These are phyloP conservation scores for Hymenoscyphus occultus DNA, from an alignment of 2,329 filamentous ascomycete species.

Conservation along the genomic window DNA sequence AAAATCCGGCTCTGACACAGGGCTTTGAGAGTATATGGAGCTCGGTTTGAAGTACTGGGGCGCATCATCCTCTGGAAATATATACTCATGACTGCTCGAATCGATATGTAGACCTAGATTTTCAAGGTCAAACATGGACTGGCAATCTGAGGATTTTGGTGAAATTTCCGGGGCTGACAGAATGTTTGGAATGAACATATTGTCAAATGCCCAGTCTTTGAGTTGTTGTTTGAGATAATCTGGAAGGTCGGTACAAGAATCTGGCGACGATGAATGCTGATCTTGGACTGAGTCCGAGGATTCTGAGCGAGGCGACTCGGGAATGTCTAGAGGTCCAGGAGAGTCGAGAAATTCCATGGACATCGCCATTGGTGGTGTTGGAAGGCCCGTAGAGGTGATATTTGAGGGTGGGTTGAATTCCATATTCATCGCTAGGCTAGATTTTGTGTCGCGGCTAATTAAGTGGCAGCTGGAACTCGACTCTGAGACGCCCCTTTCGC, in stretches of 20 bases:
- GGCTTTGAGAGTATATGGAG: slow-evolving; percentile 14
- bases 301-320: slow-evolving; percentile 3
- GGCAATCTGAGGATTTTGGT: slow-evolving; percentile 6
- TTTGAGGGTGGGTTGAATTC: not conserved
- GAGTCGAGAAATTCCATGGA: slow-evolving; percentile 14
- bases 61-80: not conserved
- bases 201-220: slow-evolving; percentile 16
- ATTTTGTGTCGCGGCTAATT: not conserved
- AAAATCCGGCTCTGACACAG: slow-evolving; percentile 9
- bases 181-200: slow-evolving; percentile 12
- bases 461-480: not conserved
- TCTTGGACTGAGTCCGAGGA: slow-evolving; percentile 8
- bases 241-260: slow-evolving; percentile 10
- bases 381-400: slow-evolving; percentile 8
- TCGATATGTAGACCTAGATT: slow-evolving; percentile 1
- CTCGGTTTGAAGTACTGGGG: slow-evolving; percentile 12
- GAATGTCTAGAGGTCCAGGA: slow-evolving; percentile 5
- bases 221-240: slow-evolving; percentile 14
- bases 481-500: slow-evolving; percentile 9
- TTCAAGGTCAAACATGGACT: slow-evolving; percentile 13
- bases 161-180: slow-evolving; percentile 10
- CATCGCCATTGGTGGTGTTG: slow-evolving; percentile 11
- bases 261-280: slow-evolving; percentile 11
- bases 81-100: slow-evolving; percentile 4
- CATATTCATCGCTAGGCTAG: slow-evolving; percentile 8